A percentile compares a stretch with the other conserved stretches of the same genome.
These are phyloP conservation scores for Wickerhamiella dianesei DNA, from an alignment of 805 yeast species.

Conservation along the genomic window DNA sequence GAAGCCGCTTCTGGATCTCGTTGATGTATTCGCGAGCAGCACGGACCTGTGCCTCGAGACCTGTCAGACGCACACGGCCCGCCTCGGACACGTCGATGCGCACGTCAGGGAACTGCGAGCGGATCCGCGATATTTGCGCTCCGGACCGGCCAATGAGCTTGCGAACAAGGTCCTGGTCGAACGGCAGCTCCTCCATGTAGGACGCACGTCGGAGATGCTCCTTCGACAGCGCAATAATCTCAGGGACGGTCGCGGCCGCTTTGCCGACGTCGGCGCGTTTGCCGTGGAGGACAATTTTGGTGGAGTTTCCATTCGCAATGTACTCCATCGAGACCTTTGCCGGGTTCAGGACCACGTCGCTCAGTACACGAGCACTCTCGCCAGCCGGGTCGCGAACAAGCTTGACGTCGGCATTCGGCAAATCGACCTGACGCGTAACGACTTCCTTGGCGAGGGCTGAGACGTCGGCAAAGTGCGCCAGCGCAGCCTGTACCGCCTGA, in stretches of 20 bases:
- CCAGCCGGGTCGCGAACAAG: conserved; percentile 42
- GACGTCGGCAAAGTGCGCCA: conserved; percentile 40
- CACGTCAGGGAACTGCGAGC: conserved; percentile 56
- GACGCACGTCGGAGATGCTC: conserved; percentile 36
- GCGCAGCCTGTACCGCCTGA: conserved; percentile 41
- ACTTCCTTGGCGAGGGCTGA: conserved; percentile 47
- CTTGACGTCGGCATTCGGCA: conserved; percentile 44
- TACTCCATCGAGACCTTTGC: conserved; percentile 21
- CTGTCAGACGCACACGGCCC: conserved; percentile 49
- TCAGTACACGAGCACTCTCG: conserved; percentile 11
- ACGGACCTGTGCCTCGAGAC: conserved; percentile 65
- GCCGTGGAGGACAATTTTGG: conserved; percentile 55
- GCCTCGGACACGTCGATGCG: conserved; percentile 57
- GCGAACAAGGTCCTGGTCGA: conserved; percentile 56
- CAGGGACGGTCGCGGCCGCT: conserved; percentile 39
- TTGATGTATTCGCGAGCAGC: conserved; percentile 50
- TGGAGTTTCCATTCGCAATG: conserved; percentile 21
- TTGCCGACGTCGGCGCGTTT: conserved; percentile 45
- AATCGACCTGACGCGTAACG: conserved; percentile 35
- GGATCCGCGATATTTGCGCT: conserved; percentile 48
- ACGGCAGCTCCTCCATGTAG: conserved; percentile 35
- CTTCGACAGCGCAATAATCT: conserved; percentile 42
- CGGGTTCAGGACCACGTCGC: conserved; percentile 2
- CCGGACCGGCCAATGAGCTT: conserved; percentile 89
- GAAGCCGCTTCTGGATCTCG: conserved; percentile 56